Base-by-base conservation (phyloP, 169 alveolate genomes). In the Neospora caninum region DNA sequence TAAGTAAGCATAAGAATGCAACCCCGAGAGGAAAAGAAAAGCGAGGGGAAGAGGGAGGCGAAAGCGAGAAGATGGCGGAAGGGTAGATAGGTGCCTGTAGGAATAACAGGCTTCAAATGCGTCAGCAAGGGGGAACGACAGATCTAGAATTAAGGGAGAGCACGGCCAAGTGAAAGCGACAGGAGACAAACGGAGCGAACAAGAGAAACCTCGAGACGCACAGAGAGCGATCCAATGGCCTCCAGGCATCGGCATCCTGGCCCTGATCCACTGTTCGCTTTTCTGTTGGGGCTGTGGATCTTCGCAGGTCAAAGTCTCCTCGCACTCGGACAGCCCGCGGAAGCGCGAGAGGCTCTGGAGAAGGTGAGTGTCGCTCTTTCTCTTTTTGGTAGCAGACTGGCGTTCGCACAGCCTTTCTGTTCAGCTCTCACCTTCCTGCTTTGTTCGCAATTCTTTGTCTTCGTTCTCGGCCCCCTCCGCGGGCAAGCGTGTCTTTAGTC, bases 261-360 rank as follows among this genome's bases (percentile, higher is more conserved):
- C 64, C 27, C 18, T 34, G 9, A 16, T n/a, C 31, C 38, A 7
- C 42, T 73, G 25, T 2, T 73, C 84, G 84, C 42, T n/a, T 73
- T n/a, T 36, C 9, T 43, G 39, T 18, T 4, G 4, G 58, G 4
- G 58, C 13, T 49, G 58, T 4, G 58, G 13, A 49, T 7, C 58
- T n/a, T 73, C 84, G 39, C 86, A 78, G 86, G 49, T 20, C 86
- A 78, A 38, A 78, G 86, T 25, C 45, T 78, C 13, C 20, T 78
- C 43, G 20, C 49, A 4, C 86, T 78, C 18, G 86, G 86, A 20
- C 7, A 78, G 86, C 86, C 7, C 20, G 29, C 39, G 45, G 43
- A 78, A 78, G 86, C 86, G 45, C 86, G 39, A n/a, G 86, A 78
- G 41, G 86, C 86, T 29, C 45, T 78, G 27, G 86, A 78, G n/a